Evolutionary conservation across 2,329 filamentous ascomycete species (phyloP), one percentile per base, ranked within the genome.

Genomic region (Scytalidium sp.): DNA sequence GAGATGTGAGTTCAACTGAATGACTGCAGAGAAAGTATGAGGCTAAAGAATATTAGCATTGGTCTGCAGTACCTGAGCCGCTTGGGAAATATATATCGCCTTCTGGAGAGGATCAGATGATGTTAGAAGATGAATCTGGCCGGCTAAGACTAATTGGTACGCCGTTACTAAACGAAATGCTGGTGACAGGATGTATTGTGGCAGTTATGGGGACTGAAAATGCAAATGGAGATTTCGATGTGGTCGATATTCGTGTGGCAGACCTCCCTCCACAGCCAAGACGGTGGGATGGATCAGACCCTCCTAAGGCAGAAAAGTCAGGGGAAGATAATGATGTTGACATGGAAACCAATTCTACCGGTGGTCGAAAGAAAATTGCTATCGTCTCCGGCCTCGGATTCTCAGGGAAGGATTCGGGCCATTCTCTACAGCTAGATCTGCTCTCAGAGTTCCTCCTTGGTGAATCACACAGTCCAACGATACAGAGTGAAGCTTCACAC

Each of bases 131-230:
- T 67, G 93, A 97, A 68, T 97, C 91, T 1, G 94, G 94, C 43
- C 85, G 95, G 20, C 76, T 99, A 57, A 81, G 85, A 19, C 74
- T 99, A 7, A 85, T 87, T 1, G 94, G 94, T 3, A 77, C 81
- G 40, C 68, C 83, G 19, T 72, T 99, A 43, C 75, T 79, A 54
- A 78, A 80, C 1, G 77, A 87, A 20, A 75, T 90, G 52, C 79
- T 97, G 7, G 93, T 96, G 2, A 99, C 94, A 0, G 94, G 94
- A 21, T 95, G 90, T 60, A 91, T 99, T 61, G 80, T 97, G 40
- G 92, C 91, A n/a, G 91, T 92, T 3, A 83, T 99, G 73, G 94
- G 94, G 29, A 96, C 91, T 0, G 94, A 99, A 66, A 97, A 96
- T 61, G 78, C 83, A 46, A 87, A 93, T 69, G 94, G 94, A 55